Percentiles rank a stretch among this genome's conserved stretches.
phyloP scores from a whole-genome alignment of 768 basidiomycete genomes.

The Rubroboletus pulcherrimus region DNA sequence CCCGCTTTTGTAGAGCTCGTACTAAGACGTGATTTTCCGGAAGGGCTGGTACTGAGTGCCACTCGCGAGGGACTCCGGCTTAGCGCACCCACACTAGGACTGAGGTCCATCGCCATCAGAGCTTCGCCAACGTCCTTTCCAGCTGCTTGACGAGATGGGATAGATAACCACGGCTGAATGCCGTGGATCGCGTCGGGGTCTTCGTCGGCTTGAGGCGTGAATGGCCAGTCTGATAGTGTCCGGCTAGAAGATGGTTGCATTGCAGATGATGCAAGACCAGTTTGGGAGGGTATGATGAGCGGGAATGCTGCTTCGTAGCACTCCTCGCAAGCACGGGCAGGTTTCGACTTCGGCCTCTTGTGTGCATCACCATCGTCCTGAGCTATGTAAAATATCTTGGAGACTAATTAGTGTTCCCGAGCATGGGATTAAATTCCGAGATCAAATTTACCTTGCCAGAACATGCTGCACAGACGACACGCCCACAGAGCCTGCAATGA shows the following conservation, averaged over 20 bases:
- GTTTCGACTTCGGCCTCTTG: slow-evolving; percentile 47
- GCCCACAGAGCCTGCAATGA: slow-evolving; percentile 82
- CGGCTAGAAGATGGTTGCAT: slow-evolving; percentile 6
- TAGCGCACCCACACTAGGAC: slow-evolving; percentile 3
- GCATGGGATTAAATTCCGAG: neutral
- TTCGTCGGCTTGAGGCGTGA: slow-evolving; percentile 19
- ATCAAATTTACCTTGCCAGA: slow-evolving; percentile 60
- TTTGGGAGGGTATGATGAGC: slow-evolving; percentile 20
- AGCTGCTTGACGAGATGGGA: slow-evolving; percentile 19
- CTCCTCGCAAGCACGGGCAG: slow-evolving; percentile 78
- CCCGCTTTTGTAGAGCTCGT: slow-evolving; percentile 20
- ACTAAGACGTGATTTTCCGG: slow-evolving; percentile 23
- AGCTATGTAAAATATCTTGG: slow-evolving; percentile 79
- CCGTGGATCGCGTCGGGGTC: slow-evolving; percentile 3
- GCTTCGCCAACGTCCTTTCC: slow-evolving; percentile 23
- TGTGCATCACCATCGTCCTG: slow-evolving; percentile 37
- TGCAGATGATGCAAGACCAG: neutral
- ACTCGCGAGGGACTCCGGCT: slow-evolving; percentile 26
- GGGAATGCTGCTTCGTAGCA: slow-evolving; percentile 90
- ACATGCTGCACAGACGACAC: slow-evolving; percentile 83
- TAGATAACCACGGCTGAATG: slow-evolving; percentile 32
- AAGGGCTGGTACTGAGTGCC: slow-evolving; percentile 18
- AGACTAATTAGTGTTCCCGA: neutral
- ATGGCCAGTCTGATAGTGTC: slow-evolving; percentile 14
- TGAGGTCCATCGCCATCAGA: slow-evolving; percentile 40